These are phyloP conservation scores for Colletotrichum tropicicola DNA, from an alignment of 2,329 filamentous ascomycete genomes.

Conservation along the genomic window DNA sequence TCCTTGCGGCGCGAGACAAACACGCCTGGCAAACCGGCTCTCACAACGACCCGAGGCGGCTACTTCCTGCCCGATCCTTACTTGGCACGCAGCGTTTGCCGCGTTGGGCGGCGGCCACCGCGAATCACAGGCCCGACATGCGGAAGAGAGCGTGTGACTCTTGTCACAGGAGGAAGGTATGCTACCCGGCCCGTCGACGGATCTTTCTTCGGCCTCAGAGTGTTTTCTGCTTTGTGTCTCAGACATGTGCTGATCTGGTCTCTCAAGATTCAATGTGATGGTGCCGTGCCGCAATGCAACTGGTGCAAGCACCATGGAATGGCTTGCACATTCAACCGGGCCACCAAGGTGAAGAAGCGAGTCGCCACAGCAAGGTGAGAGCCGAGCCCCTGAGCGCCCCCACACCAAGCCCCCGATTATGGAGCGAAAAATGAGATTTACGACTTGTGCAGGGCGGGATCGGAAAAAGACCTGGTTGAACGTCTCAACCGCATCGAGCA, in stretches of 20 bases:
- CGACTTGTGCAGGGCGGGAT: constrained; percentile 27
- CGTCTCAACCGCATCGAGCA: constrained; percentile 50
- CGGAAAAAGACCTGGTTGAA: constrained; percentile 42
- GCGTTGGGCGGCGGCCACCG: constrained; percentile 11
- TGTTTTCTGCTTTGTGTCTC: not conserved
- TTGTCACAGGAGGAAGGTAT: constrained; percentile 58
- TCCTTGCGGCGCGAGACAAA: not conserved
- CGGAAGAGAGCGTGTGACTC: constrained; percentile 55
- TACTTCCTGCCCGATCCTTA: not conserved
- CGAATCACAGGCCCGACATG: constrained; percentile 21
- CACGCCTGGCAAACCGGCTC: not conserved
- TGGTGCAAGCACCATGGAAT: constrained; percentile 59
- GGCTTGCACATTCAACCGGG: constrained; percentile 52
- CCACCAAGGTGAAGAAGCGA: constrained; percentile 25
- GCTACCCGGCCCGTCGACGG: not conserved
- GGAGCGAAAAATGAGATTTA: constrained; percentile 7
- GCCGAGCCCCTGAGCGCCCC: not conserved
- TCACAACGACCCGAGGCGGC: not conserved
- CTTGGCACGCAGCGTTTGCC: not conserved
- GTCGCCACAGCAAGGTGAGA: constrained; percentile 17
- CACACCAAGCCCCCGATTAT: not conserved
- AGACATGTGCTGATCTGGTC: constrained; percentile 8
- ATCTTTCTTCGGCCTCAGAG: not conserved
- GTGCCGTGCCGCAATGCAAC: constrained; percentile 52
- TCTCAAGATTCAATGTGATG: constrained; percentile 59